Base-by-base conservation (phyloP, 768 basidiomycete genomes). In the Termitomyces sp. region DNA sequence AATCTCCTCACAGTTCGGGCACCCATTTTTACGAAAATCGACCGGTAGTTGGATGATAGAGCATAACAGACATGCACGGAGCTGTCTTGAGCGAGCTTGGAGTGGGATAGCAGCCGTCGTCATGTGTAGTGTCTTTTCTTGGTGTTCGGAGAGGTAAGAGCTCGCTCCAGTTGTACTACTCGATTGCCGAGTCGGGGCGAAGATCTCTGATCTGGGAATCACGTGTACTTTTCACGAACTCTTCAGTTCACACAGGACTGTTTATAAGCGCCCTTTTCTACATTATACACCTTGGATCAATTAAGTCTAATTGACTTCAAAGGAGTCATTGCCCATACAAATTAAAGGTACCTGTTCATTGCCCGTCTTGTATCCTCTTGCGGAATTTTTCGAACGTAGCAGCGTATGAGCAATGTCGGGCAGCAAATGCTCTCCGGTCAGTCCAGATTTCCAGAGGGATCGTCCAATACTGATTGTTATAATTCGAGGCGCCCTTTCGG, bases 1-100 rank as follows among this genome's bases (percentile, higher is more conserved):
- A 62, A 95, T 78, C 67, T 96, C 92, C 64, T 98, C 96, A 67
- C 97, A 99, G 70, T 99, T 99, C 44, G 96, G 96, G 69, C 97
- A 99, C 5, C 97, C 97, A 21, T 77, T 73, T 63, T 82, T 85
- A 43, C 87, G 77, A 69, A 98, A 99, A 62, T 98, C 96, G 41
- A 77, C 74, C 0, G 92, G 84, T 0, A 85, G 77, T 65, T 93
- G 93, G 19, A 98, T 83, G 59, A 97, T 82, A 0, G 94, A 97
- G 71, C 97, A 99, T 41, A 98, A 80, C 1, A 98, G 79, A 67
- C 96, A 99, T 19, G 96, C 95, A 54, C 96, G 82, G 9, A 95
- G 82, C 55, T 84, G 80, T 66, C 86, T 90, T 56, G 85, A 84
- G 63, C 79, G 85, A 42, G 84, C 79, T 52, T 83, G 78, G 0